These are phyloP conservation scores for Plantago major DNA, from an alignment of 257 asterid species.

Conservation along the genomic window DNA sequence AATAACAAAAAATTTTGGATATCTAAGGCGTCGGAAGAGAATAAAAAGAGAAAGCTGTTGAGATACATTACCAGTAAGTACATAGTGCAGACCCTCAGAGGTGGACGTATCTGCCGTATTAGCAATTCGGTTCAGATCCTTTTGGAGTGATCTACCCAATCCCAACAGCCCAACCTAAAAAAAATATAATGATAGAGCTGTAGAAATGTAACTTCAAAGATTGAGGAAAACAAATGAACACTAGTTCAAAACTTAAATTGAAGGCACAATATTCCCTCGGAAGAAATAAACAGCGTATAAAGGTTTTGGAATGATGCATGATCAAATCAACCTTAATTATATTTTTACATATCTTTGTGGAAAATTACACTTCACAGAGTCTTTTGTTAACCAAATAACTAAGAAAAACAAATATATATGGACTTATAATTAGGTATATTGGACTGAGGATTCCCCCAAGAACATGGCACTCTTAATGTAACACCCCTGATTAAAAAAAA, in stretches of 20 bases:
- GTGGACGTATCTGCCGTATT: constrained; percentile 91
- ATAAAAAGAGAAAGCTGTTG: constrained; percentile 7
- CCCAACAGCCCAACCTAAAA: constrained; percentile 92
- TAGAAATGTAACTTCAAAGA: constrained; percentile 12
- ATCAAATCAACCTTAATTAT: background rate
- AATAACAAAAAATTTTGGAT: background rate
- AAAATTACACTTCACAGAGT: background rate
- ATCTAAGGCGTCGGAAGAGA: constrained; percentile 3
- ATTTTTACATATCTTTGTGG: background rate
- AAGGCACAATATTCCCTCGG: background rate
- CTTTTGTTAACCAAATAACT: background rate
- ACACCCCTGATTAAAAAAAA: too few species aligned
- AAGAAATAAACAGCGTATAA: background rate
- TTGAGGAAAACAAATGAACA: constrained; percentile 1
- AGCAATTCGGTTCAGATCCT: constrained; percentile 86
- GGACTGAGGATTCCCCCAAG: background rate
- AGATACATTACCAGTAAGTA: constrained; percentile 69
- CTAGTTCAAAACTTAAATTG: background rate
- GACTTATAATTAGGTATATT: background rate
- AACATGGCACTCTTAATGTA: background rate
- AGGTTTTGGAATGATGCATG: background rate
- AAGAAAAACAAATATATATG: background rate
- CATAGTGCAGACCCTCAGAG: constrained; percentile 81
- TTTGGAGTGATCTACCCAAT: constrained; percentile 80
- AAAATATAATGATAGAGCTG: constrained; percentile 1